Evolutionary conservation across 2,329 filamentous ascomycete genomes (phyloP), one percentile per base, ranked within the genome.

Genomic region (Colletotrichum tanaceti): DNA sequence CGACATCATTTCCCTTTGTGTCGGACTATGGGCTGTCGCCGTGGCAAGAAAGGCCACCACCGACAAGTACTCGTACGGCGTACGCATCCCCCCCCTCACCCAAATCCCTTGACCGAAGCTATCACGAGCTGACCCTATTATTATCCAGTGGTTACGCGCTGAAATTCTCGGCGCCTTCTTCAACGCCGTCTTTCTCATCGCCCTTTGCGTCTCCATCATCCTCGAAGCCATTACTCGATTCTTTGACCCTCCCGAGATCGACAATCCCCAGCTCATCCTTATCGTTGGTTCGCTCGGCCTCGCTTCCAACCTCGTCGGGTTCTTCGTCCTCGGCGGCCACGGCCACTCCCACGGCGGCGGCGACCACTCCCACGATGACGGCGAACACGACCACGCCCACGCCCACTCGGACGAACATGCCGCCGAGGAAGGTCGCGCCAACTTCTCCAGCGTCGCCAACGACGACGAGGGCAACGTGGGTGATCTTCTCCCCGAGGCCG

Each of bases 181-280:
- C 81, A 99, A 99, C 76, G 96, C 96, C 73, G 95, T 98, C 53
- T 99, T 99, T 83, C 86, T 99, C 52, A 96, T 99, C 76, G 96
- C 96, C 9, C 88, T 99, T 10, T 99, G 96, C 82, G 86, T 99
- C 65, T 97, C 95, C 58, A 99, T 99, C 79, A 92, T 98, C 76
- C 90, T 99, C 74, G 96, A 99, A 80, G 96, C 96, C 18, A 87
- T 98, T 70, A 93, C 94, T 75, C 91, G 96, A 76, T 92, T 99
- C 73, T 87, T 98, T 76, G 93, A 98, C 75, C 94, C 94, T 9
- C 94, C 95, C 75, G 89, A 92, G 77, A 94, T 99, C 75, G 85
- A 85, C 58, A 93, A 97, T 75, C 94, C 96, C 1, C 87, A 91
- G 74, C 86, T 99, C 44, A 94, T 99, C 72, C 89, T 97, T 68